Conservation (phyloP, 148 eudicot species). For the Euryodendron excelsum region DNA sequence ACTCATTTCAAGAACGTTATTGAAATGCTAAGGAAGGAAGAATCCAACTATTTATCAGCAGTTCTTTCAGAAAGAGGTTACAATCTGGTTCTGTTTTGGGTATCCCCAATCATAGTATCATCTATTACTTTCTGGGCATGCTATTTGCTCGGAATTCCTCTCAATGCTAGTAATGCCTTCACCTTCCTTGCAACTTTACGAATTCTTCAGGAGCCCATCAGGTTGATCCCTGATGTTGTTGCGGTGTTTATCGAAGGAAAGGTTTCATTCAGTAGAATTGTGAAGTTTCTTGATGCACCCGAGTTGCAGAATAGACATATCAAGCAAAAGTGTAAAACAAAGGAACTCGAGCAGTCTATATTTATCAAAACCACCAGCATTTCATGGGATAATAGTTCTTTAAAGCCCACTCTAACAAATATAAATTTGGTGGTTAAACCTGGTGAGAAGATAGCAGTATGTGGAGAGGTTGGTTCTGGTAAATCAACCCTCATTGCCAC, state of each 20-base stretch:
- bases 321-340: neutral
- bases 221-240: slow-evolving; percentile 48
- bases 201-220: slow-evolving; percentile 58
- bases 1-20: slow-evolving; percentile 36
- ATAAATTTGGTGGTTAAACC: slow-evolving; percentile 48
- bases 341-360: slow-evolving; percentile 18
- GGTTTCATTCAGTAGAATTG: slow-evolving; percentile 46
- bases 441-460: slow-evolving; percentile 64
- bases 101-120: slow-evolving; percentile 44
- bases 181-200: slow-evolving; percentile 57
- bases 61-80: slow-evolving; percentile 36
- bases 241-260: slow-evolving; percentile 43
- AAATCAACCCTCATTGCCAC: slow-evolving; percentile 73
- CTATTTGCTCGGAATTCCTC: slow-evolving; percentile 34
- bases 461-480: slow-evolving; percentile 87
- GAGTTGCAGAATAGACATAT: slow-evolving; percentile 32
- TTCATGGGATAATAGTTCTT: slow-evolving; percentile 49
- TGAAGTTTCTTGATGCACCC: slow-evolving; percentile 43
- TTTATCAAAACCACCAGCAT: slow-evolving; percentile 21
- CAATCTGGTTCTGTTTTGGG: slow-evolving; percentile 42
- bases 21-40: slow-evolving; percentile 38
- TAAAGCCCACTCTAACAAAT: slow-evolving; percentile 47
- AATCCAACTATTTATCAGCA: slow-evolving; percentile 32
- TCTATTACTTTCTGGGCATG: slow-evolving; percentile 50
- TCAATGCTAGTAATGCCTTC: slow-evolving; percentile 46